phyloP scores from a whole-genome alignment of 2,329 filamentous ascomycete genomes.

The Immersiporthe knoxdaviesiana region DNA sequence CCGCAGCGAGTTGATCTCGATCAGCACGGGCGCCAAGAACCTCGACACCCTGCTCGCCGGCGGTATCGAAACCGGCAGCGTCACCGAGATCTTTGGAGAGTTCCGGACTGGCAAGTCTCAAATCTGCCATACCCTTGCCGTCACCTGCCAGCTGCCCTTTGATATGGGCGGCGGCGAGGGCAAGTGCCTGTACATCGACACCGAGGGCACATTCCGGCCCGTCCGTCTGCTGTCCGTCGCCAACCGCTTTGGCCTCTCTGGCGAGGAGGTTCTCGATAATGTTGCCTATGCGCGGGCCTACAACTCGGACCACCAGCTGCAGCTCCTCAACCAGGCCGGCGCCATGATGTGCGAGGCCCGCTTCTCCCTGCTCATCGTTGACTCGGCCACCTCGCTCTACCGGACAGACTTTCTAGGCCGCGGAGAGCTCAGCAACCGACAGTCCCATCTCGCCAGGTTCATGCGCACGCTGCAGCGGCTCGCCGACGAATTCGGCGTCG shows the following conservation, averaged over 20 bases:
- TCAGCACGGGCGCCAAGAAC: constrained; percentile 97
- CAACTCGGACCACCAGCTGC: constrained; percentile 97
- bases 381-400: constrained; percentile 94
- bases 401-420: constrained; percentile 96
- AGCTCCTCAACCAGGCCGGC: constrained; percentile 90
- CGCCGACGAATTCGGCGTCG: constrained; percentile 87
- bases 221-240: constrained; percentile 90
- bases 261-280: constrained; percentile 97
- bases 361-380: constrained; percentile 93
- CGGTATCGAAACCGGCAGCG: constrained; percentile 94
- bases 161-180: constrained; percentile 99
- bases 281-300: constrained; percentile 97
- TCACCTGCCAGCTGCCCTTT: constrained; percentile 96
- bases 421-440: constrained; percentile 91
- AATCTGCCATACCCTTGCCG: constrained; percentile 97
- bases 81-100: constrained; percentile 97
- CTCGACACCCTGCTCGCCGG: constrained; percentile 93
- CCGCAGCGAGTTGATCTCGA: constrained; percentile 94
- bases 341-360: constrained; percentile 99
- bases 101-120: constrained; percentile 98
- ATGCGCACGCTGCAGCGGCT: constrained; percentile 82
- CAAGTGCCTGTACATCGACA: constrained; percentile 98
- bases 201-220: constrained; percentile 94
- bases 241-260: constrained; percentile 90
- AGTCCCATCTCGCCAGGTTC: constrained; percentile 87